These are phyloP conservation scores for Choanephora cucurbitarum DNA, from an alignment of 371 early-diverging fungal species.

Conservation along the genomic window DNA sequence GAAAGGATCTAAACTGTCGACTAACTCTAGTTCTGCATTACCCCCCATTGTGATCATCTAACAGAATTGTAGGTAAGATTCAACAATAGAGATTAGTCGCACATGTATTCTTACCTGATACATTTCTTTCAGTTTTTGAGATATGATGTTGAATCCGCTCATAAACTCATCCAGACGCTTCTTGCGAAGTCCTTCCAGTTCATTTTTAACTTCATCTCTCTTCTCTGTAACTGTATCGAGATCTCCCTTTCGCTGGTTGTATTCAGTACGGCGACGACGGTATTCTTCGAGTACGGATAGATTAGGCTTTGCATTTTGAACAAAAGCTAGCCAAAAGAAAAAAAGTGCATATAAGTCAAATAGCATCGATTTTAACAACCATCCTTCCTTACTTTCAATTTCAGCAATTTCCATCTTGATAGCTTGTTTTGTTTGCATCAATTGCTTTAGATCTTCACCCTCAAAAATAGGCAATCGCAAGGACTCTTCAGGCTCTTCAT, in stretches of 20 bases:
- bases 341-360: too few species aligned
- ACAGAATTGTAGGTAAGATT: too few species aligned
- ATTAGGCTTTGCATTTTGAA: conserved; percentile 81
- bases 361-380: too few species aligned
- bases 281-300: conserved; percentile 89
- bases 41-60: conserved; percentile 99
- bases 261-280: conserved; percentile 75
- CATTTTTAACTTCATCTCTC: conserved; percentile 75
- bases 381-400: conserved; percentile 52
- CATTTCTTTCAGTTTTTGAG: conserved; percentile 98
- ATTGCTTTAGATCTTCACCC: conserved; percentile 52
- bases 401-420: conserved; percentile 50
- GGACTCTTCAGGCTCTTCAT: conserved; percentile 57
- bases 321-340: too few species aligned
- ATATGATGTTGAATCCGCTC: conserved; percentile 94
- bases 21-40: conserved; percentile 99
- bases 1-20: conserved; percentile 99
- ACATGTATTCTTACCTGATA: conserved; percentile 73
- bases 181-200: conserved; percentile 81
- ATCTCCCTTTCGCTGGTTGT: conserved; percentile 69
- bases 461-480: conserved; percentile 50
- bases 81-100: neutral
- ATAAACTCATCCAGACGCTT: conserved; percentile 93
- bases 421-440: conserved; percentile 31
- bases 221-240: conserved; percentile 72